Percentiles rank a stretch among this genome's conserved stretches.
Evolutionary conservation across 306 rosid species (phyloP).

Genomic region (Potentilla sterilis): DNA sequence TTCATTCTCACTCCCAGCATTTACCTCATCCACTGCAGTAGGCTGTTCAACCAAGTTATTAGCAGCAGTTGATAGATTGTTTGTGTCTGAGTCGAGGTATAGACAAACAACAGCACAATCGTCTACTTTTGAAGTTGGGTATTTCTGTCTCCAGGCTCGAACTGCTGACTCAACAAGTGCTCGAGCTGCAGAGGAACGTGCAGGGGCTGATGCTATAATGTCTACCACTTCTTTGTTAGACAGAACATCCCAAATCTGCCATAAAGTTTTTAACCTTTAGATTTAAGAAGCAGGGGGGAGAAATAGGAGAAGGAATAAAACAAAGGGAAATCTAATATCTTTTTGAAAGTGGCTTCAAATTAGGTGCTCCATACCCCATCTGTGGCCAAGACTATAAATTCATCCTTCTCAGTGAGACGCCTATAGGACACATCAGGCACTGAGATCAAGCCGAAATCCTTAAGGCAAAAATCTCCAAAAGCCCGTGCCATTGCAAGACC

Average conservation of each 20-base stretch:
- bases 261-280: constrained; percentile 19
- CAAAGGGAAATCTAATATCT: not conserved
- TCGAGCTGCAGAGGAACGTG: constrained; percentile 70
- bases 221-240: constrained; percentile 94
- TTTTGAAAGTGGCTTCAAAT: constrained; percentile 4
- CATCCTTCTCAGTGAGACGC: constrained; percentile 65
- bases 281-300: constrained; percentile 5
- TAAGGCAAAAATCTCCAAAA: constrained; percentile 96
- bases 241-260: constrained; percentile 95
- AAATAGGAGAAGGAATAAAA: not conserved
- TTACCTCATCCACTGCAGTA: constrained; percentile 31
- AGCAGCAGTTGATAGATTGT: constrained; percentile 47
- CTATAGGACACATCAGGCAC: constrained; percentile 83
- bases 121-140: constrained; percentile 93
- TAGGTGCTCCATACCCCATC: constrained; percentile 71
- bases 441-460: constrained; percentile 94
- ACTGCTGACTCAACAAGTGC: constrained; percentile 83
- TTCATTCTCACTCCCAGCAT: constrained; percentile 20
- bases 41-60: constrained; percentile 44
- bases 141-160: constrained; percentile 74
- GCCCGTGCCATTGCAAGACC: constrained; percentile 99
- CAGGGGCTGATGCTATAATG: constrained; percentile 65
- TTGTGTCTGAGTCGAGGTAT: constrained; percentile 53
- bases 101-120: constrained; percentile 97
- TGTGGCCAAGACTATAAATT: constrained; percentile 87